Conservation (phyloP, 176 grass and related monocot genomes). For the Cenchrus purpureus region DNA sequence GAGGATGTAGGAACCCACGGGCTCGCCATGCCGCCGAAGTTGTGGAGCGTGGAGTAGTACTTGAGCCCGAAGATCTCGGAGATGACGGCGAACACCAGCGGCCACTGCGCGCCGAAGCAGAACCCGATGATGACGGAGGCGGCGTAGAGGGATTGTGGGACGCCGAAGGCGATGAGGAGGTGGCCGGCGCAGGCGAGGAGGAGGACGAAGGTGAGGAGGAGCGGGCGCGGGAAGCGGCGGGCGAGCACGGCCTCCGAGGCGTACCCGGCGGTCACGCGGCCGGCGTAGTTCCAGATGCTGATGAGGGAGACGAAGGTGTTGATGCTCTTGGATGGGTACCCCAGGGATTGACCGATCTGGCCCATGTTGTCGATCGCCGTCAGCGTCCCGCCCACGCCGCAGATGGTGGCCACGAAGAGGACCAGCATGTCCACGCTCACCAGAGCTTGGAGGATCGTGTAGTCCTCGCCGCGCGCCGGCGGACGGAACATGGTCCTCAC, state of each 20-base stretch:
- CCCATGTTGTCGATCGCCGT: constrained; percentile 97
- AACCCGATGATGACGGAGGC: constrained; percentile 72
- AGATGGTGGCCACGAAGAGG: constrained; percentile 68
- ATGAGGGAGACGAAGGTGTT: constrained; percentile 84
- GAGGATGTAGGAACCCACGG: constrained; percentile 67
- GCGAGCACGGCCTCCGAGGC: constrained; percentile 58
- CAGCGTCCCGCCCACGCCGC: constrained; percentile 73
- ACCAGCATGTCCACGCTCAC: constrained; percentile 76
- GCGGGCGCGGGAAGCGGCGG: constrained; percentile 56
- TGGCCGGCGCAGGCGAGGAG: constrained; percentile 72
- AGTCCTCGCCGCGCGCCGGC: constrained; percentile 67
- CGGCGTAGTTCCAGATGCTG: constrained; percentile 98
- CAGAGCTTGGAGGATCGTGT: constrained; percentile 68
- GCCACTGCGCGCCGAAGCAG: constrained; percentile 93
- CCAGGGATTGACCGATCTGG: constrained; percentile 71
- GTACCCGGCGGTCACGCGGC: constrained; percentile 71
- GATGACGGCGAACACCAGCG: constrained; percentile 74
- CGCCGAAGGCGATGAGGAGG: constrained; percentile 64
- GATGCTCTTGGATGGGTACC: constrained; percentile 54
- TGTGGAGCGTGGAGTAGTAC: constrained; percentile 92
- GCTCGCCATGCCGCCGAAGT: constrained; percentile 71
- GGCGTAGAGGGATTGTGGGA: constrained; percentile 59
- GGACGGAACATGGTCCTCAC: constrained; percentile 49
- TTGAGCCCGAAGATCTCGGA: constrained; percentile 89
- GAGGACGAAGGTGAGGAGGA: constrained; percentile 57